Evolutionary conservation across 2,329 filamentous ascomycete species (phyloP).

Genomic region (Colletotrichum sp.): DNA sequence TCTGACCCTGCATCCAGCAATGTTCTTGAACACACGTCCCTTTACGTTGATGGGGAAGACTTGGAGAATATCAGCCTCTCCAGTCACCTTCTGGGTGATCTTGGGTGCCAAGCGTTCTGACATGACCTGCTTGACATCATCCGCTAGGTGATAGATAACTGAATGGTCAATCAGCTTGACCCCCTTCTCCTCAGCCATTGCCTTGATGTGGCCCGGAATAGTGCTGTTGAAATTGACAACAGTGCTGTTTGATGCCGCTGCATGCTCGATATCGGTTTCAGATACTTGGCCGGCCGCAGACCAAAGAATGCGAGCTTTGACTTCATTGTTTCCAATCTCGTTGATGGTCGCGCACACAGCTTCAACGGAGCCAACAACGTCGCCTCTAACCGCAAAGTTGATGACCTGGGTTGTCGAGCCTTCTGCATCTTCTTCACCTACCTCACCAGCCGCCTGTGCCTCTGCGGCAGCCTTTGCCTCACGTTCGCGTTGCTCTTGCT

Average conservation of each 20-base stretch:
- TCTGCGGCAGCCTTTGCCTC: conserved; percentile 49
- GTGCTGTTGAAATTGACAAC: conserved; percentile 87
- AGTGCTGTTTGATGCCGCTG: conserved; percentile 74
- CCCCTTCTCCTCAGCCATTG: conserved; percentile 71
- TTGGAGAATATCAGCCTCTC: conserved; percentile 86
- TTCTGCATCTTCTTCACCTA: conserved; percentile 40
- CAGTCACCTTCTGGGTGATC: conserved; percentile 73
- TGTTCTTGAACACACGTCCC: conserved; percentile 70
- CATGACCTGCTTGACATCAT: conserved; percentile 73
- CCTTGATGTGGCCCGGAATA: conserved; percentile 70
- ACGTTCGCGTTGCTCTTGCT: conserved; percentile 68
- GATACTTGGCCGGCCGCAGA: conserved; percentile 78
- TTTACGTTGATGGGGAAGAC: conserved; percentile 85
- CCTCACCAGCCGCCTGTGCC: conserved; percentile 37
- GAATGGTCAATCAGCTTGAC: conserved; percentile 86
- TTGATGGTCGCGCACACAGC: conserved; percentile 81
- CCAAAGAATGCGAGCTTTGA: conserved; percentile 77
- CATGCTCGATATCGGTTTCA: conserved; percentile 90
- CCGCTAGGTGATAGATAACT: conserved; percentile 81
- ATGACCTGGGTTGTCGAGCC: conserved; percentile 56
- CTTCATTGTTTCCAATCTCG: conserved; percentile 83
- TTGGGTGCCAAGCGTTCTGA: conserved; percentile 72
- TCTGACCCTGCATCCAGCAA: conserved; percentile 87
- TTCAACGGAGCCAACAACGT: conserved; percentile 93
- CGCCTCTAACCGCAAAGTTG: conserved; percentile 88